Evolutionary conservation across 768 basidiomycete species (phyloP).

Genomic region (Symmetrospora coprosmae): DNA sequence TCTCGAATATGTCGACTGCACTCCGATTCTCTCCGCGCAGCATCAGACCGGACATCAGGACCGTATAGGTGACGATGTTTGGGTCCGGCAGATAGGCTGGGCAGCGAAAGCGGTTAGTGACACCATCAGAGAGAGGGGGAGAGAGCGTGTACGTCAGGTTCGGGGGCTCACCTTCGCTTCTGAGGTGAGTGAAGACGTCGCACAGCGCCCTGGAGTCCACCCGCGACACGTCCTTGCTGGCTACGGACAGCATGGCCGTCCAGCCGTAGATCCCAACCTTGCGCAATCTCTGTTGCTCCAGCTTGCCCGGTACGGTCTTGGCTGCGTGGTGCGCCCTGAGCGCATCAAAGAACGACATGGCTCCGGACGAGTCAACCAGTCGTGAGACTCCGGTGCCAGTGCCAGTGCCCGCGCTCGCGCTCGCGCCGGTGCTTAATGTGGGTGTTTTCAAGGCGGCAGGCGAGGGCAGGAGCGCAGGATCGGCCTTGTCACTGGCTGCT

Average conservation of each 20-base stretch:
- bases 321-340: background rate
- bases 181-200: background rate
- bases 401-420: no score
- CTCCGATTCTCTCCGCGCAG: background rate
- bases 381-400: no score
- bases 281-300: background rate
- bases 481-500: no score
- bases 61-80: conserved; percentile 10
- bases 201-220: background rate
- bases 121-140: background rate
- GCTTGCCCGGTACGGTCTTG: background rate
- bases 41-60: background rate
- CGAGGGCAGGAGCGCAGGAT: no score
- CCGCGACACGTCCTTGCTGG: background rate
- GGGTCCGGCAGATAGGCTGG: background rate
- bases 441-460: no score
- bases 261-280: conserved; percentile 6
- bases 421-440: no score
- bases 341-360: background rate
- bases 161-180: background rate
- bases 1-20: background rate
- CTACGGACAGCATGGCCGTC: background rate
- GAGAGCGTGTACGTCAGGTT: no score
- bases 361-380: background rate
- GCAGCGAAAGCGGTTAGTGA: no score